Base-by-base conservation (phyloP, 2,329 filamentous ascomycete species). In the Colletotrichum abscissum region DNA sequence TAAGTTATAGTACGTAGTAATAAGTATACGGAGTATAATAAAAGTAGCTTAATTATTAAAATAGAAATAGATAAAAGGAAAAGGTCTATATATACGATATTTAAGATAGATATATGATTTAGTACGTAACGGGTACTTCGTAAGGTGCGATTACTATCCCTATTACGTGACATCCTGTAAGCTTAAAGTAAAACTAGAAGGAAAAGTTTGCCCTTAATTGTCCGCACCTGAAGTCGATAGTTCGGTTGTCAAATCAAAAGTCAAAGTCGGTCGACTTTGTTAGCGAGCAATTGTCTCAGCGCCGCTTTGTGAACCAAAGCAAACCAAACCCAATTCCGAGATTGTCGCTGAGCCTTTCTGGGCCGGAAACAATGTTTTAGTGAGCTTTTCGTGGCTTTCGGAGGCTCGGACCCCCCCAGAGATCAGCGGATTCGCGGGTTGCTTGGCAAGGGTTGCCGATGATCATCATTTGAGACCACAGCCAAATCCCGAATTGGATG, bases 391-490 rank as follows among this genome's bases (percentile, higher is more conserved):
- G 35, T 14, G 35, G 35, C 35, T 14, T 33, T 33, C 42, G 65
- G 54, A 69, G 54, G 57, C 28, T 62, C n/a, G 12, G 26, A 7
- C 26, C 60, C 16, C 42, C 1, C 19, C 42, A 46, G 58, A n/a
- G 52, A 69, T 69, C 65, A 63, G 58, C 65, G 33, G 58, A 58
- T 52, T 55, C 26, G 22, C 52, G 42, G 38, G 35, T 12, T 38
- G 12, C 7, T 11, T 22, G 54, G 33, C 38, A 38, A 4, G 66
- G 65, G 65, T 14, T 1, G 22, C 8, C 5, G 69, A 69, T 42
- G 69, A 72, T 72, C 69, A 5, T 59, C 52, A 72, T 72, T 46
- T 35, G 38, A 35, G 63, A 33, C 52, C 65, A 63, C 59, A 33
- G 63, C 26, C 54, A 58, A 63, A 54, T 52, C 9, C 54, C 30